Evolutionary conservation across 2,329 filamentous ascomycete genomes (phyloP).

Genomic region (Lachnellula arida): DNA sequence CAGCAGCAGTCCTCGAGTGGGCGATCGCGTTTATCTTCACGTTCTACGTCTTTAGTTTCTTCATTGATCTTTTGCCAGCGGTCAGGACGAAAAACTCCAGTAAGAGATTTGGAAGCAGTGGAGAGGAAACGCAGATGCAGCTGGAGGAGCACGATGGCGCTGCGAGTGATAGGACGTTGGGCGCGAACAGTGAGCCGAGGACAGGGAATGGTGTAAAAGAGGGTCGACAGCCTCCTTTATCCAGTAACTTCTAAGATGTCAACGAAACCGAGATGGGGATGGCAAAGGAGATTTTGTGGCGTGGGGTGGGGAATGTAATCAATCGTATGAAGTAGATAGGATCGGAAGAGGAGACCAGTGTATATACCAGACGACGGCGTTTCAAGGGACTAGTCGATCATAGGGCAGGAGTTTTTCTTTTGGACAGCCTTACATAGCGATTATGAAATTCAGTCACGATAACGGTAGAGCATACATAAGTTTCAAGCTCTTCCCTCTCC

Average conservation of each 20-base stretch:
- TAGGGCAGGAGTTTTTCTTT: not conserved
- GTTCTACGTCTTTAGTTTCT: conserved; percentile 82
- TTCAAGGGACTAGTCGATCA: not conserved
- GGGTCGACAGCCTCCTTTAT: conserved; percentile 1
- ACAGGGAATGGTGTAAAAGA: conserved; percentile 12
- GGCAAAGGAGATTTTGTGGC: not conserved
- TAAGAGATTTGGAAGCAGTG: conserved; percentile 11
- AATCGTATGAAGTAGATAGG: not conserved
- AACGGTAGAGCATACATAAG: no score
- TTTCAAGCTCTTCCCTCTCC: no score
- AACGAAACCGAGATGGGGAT: not conserved
- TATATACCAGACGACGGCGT: conserved; percentile 1
- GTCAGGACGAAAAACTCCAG: conserved; percentile 17
- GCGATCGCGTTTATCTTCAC: conserved; percentile 78
- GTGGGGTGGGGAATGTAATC: not conserved
- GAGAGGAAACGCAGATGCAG: conserved; percentile 23
- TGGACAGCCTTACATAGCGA: not conserved
- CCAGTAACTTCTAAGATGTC: conserved; percentile 14
- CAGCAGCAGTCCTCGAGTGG: conserved; percentile 75
- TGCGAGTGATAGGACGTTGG: conserved; percentile 18
- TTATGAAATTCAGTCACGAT: not conserved
- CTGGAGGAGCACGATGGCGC: conserved; percentile 25
- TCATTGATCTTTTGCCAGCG: conserved; percentile 81
- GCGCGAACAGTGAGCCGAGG: conserved; percentile 10
- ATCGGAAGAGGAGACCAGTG: not conserved